Evolutionary conservation across 2,329 filamentous ascomycete species (phyloP).

Genomic region (Stagonosporopsis rhizophila): DNA sequence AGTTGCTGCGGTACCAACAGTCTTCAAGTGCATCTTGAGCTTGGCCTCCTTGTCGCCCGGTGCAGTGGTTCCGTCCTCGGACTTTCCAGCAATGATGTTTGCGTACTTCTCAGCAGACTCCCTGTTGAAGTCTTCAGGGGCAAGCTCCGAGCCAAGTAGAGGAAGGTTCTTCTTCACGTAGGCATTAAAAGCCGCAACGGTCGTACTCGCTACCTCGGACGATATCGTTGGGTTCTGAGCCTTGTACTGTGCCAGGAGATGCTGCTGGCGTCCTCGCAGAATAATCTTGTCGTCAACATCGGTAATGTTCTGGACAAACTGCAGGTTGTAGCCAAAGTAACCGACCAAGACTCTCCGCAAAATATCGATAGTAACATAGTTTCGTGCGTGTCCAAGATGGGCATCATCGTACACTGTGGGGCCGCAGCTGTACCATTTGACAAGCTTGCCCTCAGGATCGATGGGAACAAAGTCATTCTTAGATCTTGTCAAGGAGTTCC

Average conservation of each 20-base stretch:
- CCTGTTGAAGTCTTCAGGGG: slow-evolving; percentile 56
- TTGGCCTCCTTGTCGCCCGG: slow-evolving; percentile 83
- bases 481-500: slow-evolving; percentile 78
- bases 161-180: slow-evolving; percentile 74
- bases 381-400: slow-evolving; percentile 83
- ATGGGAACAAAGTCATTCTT: slow-evolving; percentile 79
- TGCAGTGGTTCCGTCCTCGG: slow-evolving; percentile 59
- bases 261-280: slow-evolving; percentile 74
- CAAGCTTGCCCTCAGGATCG: slow-evolving; percentile 69
- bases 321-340: slow-evolving; percentile 83
- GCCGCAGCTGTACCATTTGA: slow-evolving; percentile 89
- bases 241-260: slow-evolving; percentile 76
- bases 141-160: slow-evolving; percentile 54
- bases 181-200: slow-evolving; percentile 60
- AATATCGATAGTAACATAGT: slow-evolving; percentile 91
- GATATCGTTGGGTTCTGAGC: slow-evolving; percentile 54
- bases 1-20: slow-evolving; percentile 61
- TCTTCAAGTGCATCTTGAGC: slow-evolving; percentile 85
- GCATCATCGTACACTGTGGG: slow-evolving; percentile 86
- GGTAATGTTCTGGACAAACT: slow-evolving; percentile 93
- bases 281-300: slow-evolving; percentile 67
- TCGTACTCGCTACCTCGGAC: slow-evolving; percentile 57
- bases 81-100: slow-evolving; percentile 61
- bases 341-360: slow-evolving; percentile 81
- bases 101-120: slow-evolving; percentile 61